Evolutionary conservation across 2,329 filamentous ascomycete species (phyloP), one percentile per base, ranked within the genome.

Genomic region (Talaromyces islandicus): DNA sequence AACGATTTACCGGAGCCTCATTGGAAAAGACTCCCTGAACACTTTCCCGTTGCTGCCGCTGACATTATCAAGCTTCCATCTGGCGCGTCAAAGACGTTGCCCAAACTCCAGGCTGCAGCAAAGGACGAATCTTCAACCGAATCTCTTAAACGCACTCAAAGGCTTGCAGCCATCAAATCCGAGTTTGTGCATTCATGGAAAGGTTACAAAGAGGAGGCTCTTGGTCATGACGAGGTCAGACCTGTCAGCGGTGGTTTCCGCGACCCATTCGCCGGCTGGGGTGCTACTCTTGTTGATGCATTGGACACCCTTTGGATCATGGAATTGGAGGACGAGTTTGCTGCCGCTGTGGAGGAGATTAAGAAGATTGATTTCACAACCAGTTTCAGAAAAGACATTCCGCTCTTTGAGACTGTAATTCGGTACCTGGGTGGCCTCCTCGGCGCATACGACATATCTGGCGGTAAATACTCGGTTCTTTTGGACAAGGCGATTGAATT

Each of bases 361-460:
- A 81, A 81, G 60, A 75, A 83, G 6, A 93, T 97, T 60, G 91
- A 97, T 73, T 97, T 97, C 67, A 94, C 90, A 2, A 88, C 84
- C 11, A 88, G 85, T 29, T 74, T 79, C 14, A 80, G 87, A 54
- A 71, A 75, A 41, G 84, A 89, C 54, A 94, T 97, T 52, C 92
- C 91, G n/a, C 82, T 96, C 7, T 97, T 97, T 67, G 92, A 97
- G 75, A 95, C 92, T 0, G 90, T 88, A 11, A 97, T 97, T 69
- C 86, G 93, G 56, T 96, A 97, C 68, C 81, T 97, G 4, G 93
- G 93, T 32, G 93, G 93, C 1, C 78, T 97, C 50, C 70, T 97
- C 48, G 87, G 87, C 43, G 92, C 92, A 7, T 97, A 93, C 71
- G 93, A 97, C 75, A 81, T 97, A 59, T 92, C 89, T 57, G 88